phyloP scores from a whole-genome alignment of 1,284 basidiomycete genomes.

The Naganishia sp. region DNA sequence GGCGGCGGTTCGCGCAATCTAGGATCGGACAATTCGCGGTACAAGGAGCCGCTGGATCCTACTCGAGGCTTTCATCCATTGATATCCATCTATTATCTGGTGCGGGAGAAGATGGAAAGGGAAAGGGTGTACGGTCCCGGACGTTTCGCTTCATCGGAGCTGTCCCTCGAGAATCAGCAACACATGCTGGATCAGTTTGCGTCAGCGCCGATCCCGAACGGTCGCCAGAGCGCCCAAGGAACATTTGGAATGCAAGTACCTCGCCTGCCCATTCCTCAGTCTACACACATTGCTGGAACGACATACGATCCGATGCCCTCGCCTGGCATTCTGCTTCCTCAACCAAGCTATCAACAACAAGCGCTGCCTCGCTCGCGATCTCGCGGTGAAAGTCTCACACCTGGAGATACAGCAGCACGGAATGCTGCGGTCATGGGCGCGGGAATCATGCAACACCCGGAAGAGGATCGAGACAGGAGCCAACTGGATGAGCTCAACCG shows the following conservation, averaged over 20 bases:
- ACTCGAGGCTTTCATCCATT: slow-evolving; percentile 92
- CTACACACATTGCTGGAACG: slow-evolving; percentile 41
- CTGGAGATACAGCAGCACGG: slow-evolving; percentile 14
- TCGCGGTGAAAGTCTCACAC: slow-evolving; percentile 36
- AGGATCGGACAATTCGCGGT: slow-evolving; percentile 11
- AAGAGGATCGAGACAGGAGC: slow-evolving; percentile 46
- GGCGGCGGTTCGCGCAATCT: background rate
- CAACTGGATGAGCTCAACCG: slow-evolving; percentile 42
- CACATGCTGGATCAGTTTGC: slow-evolving; percentile 57
- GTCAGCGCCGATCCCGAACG: slow-evolving; percentile 58
- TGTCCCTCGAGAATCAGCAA: slow-evolving; percentile 54
- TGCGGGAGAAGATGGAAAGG: slow-evolving; percentile 90
- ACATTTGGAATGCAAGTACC: slow-evolving; percentile 79
- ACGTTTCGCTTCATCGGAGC: slow-evolving; percentile 88
- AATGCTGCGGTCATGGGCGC: slow-evolving; percentile 21
- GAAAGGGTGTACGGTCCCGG: slow-evolving; percentile 90
- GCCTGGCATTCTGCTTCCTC: slow-evolving; percentile 9
- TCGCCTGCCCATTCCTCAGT: slow-evolving; percentile 74
- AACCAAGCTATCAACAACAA: slow-evolving; percentile 13
- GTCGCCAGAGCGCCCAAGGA: slow-evolving; percentile 34
- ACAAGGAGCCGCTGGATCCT: slow-evolving; percentile 67
- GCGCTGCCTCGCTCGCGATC: slow-evolving; percentile 30
- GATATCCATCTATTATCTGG: slow-evolving; percentile 94
- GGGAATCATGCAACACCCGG: slow-evolving; percentile 50
- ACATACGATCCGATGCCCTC: slow-evolving; percentile 30